Evolutionary conservation across 331 rosid species (phyloP).

Genomic region (Rosa hybrid): DNA sequence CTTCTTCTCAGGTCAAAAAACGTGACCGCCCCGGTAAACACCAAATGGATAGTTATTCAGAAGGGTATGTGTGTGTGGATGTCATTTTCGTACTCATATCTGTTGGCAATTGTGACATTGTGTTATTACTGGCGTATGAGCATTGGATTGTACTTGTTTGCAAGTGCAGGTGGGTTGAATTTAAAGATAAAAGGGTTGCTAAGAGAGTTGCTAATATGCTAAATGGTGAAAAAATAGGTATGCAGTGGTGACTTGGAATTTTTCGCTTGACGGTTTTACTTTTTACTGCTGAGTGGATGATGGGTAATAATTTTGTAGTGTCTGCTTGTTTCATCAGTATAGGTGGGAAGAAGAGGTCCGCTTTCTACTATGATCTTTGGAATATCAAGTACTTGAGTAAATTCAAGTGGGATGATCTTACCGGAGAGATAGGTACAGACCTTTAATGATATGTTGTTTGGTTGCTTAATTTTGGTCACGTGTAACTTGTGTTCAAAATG

Average conservation of each 20-base stretch:
- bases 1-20: slow-evolving; percentile 39
- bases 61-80: slow-evolving; percentile 56
- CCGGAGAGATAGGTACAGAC: slow-evolving; percentile 70
- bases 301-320: not conserved
- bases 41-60: slow-evolving; percentile 52
- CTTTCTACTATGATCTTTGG: slow-evolving; percentile 90
- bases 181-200: slow-evolving; percentile 66
- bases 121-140: slow-evolving; percentile 13
- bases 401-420: slow-evolving; percentile 95
- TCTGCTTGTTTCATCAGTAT: slow-evolving; percentile 15
- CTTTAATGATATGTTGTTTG: slow-evolving; percentile 26
- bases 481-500: slow-evolving; percentile 4
- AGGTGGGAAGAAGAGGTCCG: slow-evolving; percentile 92
- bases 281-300: not conserved
- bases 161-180: slow-evolving; percentile 83
- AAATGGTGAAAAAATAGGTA: slow-evolving; percentile 93
- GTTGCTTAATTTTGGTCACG: not conserved
- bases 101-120: not conserved
- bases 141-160: slow-evolving; percentile 14
- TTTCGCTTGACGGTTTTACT: not conserved
- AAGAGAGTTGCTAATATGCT: slow-evolving; percentile 76
- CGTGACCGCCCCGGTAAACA: slow-evolving; percentile 47
- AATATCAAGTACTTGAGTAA: slow-evolving; percentile 89
- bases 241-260: not conserved
- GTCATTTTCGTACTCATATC: not conserved